These are phyloP conservation scores for Aspergillus persii DNA, from an alignment of 2,329 filamentous ascomycete genomes.

Conservation along the genomic window DNA sequence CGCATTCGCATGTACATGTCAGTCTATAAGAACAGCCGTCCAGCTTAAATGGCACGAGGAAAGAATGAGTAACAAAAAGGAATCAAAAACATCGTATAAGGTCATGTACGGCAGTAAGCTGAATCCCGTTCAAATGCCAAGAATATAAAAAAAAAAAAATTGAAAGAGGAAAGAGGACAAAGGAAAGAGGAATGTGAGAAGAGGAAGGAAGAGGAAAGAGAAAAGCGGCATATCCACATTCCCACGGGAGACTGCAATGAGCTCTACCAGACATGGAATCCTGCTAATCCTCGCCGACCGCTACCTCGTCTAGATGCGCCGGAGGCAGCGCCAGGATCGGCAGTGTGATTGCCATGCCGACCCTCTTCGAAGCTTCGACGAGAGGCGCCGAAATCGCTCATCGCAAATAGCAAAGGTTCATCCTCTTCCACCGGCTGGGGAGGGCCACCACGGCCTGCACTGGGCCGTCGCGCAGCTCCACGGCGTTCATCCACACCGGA, in stretches of 20 bases:
- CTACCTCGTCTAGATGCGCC: constrained; percentile 35
- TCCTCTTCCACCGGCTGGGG: constrained; percentile 40
- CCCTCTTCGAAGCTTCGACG: constrained; percentile 44
- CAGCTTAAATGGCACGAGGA: constrained; percentile 10
- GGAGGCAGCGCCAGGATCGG: constrained; percentile 25
- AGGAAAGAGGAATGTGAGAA: constrained; percentile 7
- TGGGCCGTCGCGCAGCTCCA: constrained; percentile 34
- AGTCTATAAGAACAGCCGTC: constrained; percentile 23
- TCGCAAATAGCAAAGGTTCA: constrained; percentile 46
- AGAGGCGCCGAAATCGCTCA: constrained; percentile 46
- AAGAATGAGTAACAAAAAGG: constrained; percentile 1
- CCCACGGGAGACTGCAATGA: neutral
- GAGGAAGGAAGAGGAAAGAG: constrained; percentile 1
- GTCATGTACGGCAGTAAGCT: neutral
- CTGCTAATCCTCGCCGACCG: constrained; percentile 34
- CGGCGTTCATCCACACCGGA: constrained; percentile 36
- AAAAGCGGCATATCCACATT: constrained; percentile 3
- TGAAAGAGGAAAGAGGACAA: constrained; percentile 3
- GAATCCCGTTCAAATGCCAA: neutral
- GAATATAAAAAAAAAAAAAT: constrained; percentile 6
- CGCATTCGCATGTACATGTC: constrained; percentile 11
- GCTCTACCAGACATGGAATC: constrained; percentile 32
- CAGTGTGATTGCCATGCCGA: constrained; percentile 31
- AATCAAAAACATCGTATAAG: neutral
- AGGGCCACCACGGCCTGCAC: constrained; percentile 31